These are phyloP conservation scores for Uncinocarpus reesii DNA, from an alignment of 2,329 filamentous ascomycete genomes.

Conservation along the genomic window DNA sequence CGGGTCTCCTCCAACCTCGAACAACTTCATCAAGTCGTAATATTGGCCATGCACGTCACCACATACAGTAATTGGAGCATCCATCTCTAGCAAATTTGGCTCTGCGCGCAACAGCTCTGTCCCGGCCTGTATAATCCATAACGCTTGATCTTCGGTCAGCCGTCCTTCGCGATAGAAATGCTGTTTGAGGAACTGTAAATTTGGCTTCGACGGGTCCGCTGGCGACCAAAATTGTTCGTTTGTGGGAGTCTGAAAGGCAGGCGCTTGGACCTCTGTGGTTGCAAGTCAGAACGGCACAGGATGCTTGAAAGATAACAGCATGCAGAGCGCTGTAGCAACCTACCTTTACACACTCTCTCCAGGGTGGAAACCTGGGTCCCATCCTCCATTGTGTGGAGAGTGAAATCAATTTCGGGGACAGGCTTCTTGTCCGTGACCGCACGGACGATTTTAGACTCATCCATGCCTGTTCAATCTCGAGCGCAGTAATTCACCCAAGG, in stretches of 20 bases:
- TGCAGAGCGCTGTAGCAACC: slow-evolving; percentile 5
- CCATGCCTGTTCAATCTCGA: slow-evolving; percentile 28
- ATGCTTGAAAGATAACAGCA: background rate
- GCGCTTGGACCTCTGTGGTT: slow-evolving; percentile 83
- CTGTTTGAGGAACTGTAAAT: slow-evolving; percentile 90
- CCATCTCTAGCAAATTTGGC: slow-evolving; percentile 97
- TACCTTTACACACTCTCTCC: slow-evolving; percentile 97
- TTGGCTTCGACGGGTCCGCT: slow-evolving; percentile 73
- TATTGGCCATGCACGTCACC: slow-evolving; percentile 98
- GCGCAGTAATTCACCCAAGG: background rate
- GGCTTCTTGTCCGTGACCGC: slow-evolving; percentile 93
- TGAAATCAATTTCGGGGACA: slow-evolving; percentile 95
- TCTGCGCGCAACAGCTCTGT: slow-evolving; percentile 80
- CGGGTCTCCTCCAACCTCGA: slow-evolving; percentile 94
- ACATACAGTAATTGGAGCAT: slow-evolving; percentile 96
- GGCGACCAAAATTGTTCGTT: slow-evolving; percentile 92
- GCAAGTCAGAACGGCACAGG: background rate
- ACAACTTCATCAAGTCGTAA: slow-evolving; percentile 98
- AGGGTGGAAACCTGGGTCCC: slow-evolving; percentile 86
- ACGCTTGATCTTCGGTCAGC: slow-evolving; percentile 89
- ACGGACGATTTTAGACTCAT: slow-evolving; percentile 53
- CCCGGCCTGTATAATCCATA: slow-evolving; percentile 86
- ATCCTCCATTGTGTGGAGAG: slow-evolving; percentile 97
- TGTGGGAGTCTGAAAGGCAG: slow-evolving; percentile 82
- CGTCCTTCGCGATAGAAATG: slow-evolving; percentile 97